Conservation (phyloP, 1,284 basidiomycete species). For the Cryptococcus sp. region DNA sequence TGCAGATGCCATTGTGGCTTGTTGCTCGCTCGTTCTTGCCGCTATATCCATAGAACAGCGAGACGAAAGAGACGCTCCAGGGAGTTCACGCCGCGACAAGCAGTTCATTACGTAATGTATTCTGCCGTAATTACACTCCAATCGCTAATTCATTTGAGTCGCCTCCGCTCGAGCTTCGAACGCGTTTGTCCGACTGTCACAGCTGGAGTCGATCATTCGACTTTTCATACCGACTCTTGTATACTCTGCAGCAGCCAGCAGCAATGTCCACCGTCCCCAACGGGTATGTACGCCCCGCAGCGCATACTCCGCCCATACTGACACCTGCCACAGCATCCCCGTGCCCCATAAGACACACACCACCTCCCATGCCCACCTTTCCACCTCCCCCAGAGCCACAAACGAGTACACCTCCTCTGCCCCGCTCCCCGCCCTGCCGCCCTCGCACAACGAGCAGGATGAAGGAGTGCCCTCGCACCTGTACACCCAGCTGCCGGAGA, state of each 20-base stretch:
- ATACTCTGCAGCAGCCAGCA: too few species aligned
- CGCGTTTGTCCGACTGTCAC: too few species aligned
- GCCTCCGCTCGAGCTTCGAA: too few species aligned
- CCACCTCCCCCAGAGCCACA: slow-evolving; percentile 14
- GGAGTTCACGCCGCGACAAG: neutral
- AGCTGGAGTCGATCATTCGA: too few species aligned
- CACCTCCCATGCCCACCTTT: slow-evolving; percentile 14
- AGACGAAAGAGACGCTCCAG: neutral
- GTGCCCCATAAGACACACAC: slow-evolving; percentile 6
- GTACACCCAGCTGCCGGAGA: slow-evolving; percentile 45
- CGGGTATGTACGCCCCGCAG: slow-evolving; percentile 4
- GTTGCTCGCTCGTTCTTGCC: too few species aligned
- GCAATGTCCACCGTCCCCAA: neutral
- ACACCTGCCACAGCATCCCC: slow-evolving; percentile 6
- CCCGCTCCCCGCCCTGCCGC: slow-evolving; percentile 35
- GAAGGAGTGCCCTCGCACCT: slow-evolving; percentile 45
- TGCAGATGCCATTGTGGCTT: slow-evolving; percentile 11
- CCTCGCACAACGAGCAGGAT: slow-evolving; percentile 32
- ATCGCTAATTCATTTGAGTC: neutral
- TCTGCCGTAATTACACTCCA: neutral
- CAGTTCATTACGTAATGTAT: too few species aligned
- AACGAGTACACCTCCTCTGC: slow-evolving; percentile 51
- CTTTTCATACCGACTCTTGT: too few species aligned
- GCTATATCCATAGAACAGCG: neutral
- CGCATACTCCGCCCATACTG: neutral